Evolutionary conservation across 352 stramenopile species (phyloP), one percentile per base, ranked within the genome.

Genomic region (Phytophthora megakarya): DNA sequence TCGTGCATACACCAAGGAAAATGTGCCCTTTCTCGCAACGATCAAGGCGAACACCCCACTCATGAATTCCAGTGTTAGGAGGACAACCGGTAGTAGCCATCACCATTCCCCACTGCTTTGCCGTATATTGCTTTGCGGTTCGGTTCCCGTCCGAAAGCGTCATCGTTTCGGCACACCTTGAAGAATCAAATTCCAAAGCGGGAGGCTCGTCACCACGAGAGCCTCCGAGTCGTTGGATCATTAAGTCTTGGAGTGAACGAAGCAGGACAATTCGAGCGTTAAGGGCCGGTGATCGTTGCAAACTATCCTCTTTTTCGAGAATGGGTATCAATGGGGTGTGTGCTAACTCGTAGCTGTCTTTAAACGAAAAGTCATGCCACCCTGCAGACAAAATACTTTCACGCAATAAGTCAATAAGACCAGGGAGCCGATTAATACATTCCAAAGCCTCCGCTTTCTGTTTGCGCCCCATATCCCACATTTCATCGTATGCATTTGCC

Each of bases 21-120:
- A 97, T 93, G 56, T 97, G 89, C 1, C 89, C 89, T 33, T 96
- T 96, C 43, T 97, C 89, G 38, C 89, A 97, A 23, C 87, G 83
- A 66, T 97, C 86, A 23, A 97, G 73, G 23, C 83, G 77, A 54
- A 97, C 89, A 2, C 81, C 87, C 89, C 89, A 97, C 49, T 96
- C 86, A 61, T 97, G 86, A 57, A 92, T 87, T 22, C 89, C 86
- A 15, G 82, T 90, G 51, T 94, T 96, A 22, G 85, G 85, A 45
- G 88, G 78, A 40, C 84, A 97, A 13, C 80, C 88, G 6, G 85
- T 93, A 5, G 84, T 95, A 33, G 88, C 78, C 75, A 97, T 93
- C 12, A 94, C 87, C 85, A 95, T 96, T 42, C 89, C 89, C 89
- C 89, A 97, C 38, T 97, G 88, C 39, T 97, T 97, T 13, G 88